A percentile compares a stretch with the other conserved stretches of the same genome.
Conservation (phyloP, 2,329 filamentous ascomycete species). For the Paramyrothecium roridum region DNA sequence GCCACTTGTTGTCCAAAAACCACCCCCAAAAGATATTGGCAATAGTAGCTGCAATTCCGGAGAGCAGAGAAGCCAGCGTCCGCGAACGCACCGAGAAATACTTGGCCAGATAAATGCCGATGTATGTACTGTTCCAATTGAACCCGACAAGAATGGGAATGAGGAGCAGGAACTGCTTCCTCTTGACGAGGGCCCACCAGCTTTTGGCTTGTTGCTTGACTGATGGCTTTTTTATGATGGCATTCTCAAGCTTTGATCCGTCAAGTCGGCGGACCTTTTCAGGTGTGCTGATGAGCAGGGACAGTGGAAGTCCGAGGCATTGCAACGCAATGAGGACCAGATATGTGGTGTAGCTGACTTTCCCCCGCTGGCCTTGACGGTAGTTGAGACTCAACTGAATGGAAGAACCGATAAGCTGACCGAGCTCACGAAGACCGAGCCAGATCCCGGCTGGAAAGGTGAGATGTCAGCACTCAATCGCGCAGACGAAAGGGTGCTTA, state of each 20-base stretch:
- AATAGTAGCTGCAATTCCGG: constrained; percentile 39
- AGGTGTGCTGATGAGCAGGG: constrained; percentile 14
- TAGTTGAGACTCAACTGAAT: constrained; percentile 49
- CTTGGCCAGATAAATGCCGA: constrained; percentile 48
- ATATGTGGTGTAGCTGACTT: constrained; percentile 18
- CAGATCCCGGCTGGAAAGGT: constrained; percentile 41
- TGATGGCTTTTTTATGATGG: constrained; percentile 8
- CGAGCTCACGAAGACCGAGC: constrained; percentile 49
- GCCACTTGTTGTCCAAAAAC: constrained; percentile 41
- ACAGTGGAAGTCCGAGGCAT: constrained; percentile 18
- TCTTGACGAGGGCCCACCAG: constrained; percentile 31
- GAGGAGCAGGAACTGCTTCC: constrained; percentile 43
- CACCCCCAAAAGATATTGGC: constrained; percentile 48
- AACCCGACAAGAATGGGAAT: constrained; percentile 47
- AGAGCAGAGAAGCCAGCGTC: constrained; percentile 40
- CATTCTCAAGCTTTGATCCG: constrained; percentile 11
- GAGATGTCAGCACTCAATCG: background rate
- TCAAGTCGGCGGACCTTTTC: constrained; percentile 18
- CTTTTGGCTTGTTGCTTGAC: constrained; percentile 11
- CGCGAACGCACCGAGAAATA: constrained; percentile 49
- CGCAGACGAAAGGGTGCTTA: background rate
- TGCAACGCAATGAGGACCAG: constrained; percentile 19
- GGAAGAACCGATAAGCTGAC: constrained; percentile 48
- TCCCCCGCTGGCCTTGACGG: constrained; percentile 28
- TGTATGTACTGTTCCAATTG: constrained; percentile 48